phyloP scores from a whole-genome alignment of 352 stramenopile species.

The Globisporangium nunn region DNA sequence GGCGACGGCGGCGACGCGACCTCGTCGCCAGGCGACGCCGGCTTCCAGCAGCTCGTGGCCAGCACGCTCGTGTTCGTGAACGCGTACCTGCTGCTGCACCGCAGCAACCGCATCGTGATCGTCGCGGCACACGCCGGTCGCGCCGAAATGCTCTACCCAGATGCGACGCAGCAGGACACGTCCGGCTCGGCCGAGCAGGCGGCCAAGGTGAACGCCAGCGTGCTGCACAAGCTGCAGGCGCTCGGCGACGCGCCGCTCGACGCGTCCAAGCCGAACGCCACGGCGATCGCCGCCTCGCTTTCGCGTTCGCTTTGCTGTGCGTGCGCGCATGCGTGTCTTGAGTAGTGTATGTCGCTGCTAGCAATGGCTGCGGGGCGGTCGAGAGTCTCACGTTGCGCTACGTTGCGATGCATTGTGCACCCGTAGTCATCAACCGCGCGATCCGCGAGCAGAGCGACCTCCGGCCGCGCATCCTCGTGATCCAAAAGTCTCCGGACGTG shows the following conservation, averaged over 20 bases:
- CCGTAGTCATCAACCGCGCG: slow-evolving; percentile 76
- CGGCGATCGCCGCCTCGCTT: slow-evolving; percentile 67
- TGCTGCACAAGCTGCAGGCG: slow-evolving; percentile 61
- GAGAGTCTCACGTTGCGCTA: too few relatives aligned
- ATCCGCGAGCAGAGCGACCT: slow-evolving; percentile 74
- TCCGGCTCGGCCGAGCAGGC: slow-evolving; percentile 64
- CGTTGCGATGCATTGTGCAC: too few relatives aligned
- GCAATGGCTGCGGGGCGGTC: too few relatives aligned
- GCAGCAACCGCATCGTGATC: slow-evolving; percentile 82
- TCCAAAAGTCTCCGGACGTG: slow-evolving; percentile 80
- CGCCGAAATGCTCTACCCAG: slow-evolving; percentile 71
- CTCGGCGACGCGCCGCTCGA: slow-evolving; percentile 45
- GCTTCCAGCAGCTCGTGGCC: slow-evolving; percentile 62
- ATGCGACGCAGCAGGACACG: slow-evolving; percentile 56
- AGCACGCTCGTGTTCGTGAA: slow-evolving; percentile 83
- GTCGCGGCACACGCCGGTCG: slow-evolving; percentile 69
- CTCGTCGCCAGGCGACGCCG: slow-evolving; percentile 16
- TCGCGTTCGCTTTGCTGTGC: slow-evolving; percentile 79
- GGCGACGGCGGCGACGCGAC: slow-evolving; percentile 12
- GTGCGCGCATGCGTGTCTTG: slow-evolving; percentile 7
- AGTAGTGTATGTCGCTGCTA: too few relatives aligned
- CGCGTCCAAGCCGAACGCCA: slow-evolving; percentile 44
- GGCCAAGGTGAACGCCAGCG: slow-evolving; percentile 57
- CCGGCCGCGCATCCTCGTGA: slow-evolving; percentile 71
- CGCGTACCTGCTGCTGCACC: slow-evolving; percentile 79